Evolutionary conservation across 495 filamentous ascomycete species (phyloP).

Genomic region (Pyrenula aspistea): DNA sequence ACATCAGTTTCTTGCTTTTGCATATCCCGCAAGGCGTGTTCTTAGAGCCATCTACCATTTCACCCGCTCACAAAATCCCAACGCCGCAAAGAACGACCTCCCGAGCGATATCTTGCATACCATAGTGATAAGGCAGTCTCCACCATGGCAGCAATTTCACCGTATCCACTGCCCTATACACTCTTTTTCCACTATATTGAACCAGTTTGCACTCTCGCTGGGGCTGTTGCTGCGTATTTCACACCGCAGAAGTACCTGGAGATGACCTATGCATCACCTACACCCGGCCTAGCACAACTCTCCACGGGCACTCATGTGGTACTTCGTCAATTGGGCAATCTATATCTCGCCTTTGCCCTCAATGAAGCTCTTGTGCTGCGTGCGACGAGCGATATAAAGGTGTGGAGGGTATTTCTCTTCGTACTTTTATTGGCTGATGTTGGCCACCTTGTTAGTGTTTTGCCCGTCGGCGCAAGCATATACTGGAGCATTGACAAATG

Average conservation of each 20-base stretch:
- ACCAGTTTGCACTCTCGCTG: slow-evolving; percentile 49
- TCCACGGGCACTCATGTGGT: slow-evolving; percentile 31
- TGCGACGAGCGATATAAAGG: slow-evolving; percentile 42
- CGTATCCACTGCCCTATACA: slow-evolving; percentile 25
- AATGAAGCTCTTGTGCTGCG: slow-evolving; percentile 60
- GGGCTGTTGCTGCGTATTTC: slow-evolving; percentile 51
- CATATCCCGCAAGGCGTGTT: no score
- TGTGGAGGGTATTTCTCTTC: slow-evolving; percentile 52
- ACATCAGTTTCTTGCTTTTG: no score
- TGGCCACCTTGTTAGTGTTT: slow-evolving; percentile 51
- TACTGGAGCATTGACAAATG: slow-evolving; percentile 46
- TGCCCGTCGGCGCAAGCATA: slow-evolving; percentile 31
- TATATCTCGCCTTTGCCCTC: slow-evolving; percentile 42
- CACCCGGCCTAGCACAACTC: slow-evolving; percentile 21
- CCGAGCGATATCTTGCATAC: no score
- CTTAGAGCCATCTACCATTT: no score
- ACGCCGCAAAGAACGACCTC: no score
- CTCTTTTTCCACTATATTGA: slow-evolving; percentile 58
- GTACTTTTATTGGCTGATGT: slow-evolving; percentile 53
- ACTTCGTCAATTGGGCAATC: slow-evolving; percentile 17
- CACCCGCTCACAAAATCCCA: no score
- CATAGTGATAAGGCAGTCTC: no score
- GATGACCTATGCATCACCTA: slow-evolving; percentile 38
- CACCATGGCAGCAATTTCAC: neutral
- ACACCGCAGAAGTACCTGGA: slow-evolving; percentile 43